Evolutionary conservation across 2,329 filamentous ascomycete genomes (phyloP), one percentile per base, ranked within the genome.

Genomic region (Fusarium siculi): DNA sequence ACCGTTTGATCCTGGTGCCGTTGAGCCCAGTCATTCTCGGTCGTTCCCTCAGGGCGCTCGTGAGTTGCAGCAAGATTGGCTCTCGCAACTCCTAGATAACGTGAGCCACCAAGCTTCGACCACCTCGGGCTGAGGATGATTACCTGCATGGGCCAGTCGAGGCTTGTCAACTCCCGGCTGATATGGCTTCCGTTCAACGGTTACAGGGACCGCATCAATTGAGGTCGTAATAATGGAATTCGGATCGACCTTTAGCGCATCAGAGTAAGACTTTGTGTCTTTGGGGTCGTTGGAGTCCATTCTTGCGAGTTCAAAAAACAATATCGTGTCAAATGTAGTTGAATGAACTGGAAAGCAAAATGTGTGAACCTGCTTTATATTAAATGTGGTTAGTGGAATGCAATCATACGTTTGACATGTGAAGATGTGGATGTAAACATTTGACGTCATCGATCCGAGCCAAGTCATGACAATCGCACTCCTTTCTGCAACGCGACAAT

Each of bases 1-100:
- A 53, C 50, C 0, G 23, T 53, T 21, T 28, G 50, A 10, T 39
- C 19, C 0, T 0, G 7, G 1, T 54, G 50, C 0, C 19, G 23
- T 1, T 14, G 19, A 9, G 50, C 34, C 34, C 34, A 54, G 10
- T 28, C 19, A 4, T 28, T 21, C 6, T 28, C n/a, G 0, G 34
- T 54, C 7, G 50, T 54, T 9, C 50, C 50, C 12, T 28, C 34
- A 3, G 50, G 50, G 0, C 50, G 23, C 2, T 40, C 50, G 5
- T 39, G 50, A 2, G 50, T 54, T 5, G 50, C 50, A 18, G 50
- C 50, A 7, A 40, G 7, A n/a, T 54, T 54, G 2, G 34, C 19
- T 40, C 50, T 54, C 0, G 50, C 50, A 28, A 39, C 47, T 4
- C 47, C 47, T 50, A 7, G 2, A 23, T 1, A 42, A 5, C 32